Conservation (phyloP, 352 stramenopile species). For the Blastocystis hominis region DNA sequence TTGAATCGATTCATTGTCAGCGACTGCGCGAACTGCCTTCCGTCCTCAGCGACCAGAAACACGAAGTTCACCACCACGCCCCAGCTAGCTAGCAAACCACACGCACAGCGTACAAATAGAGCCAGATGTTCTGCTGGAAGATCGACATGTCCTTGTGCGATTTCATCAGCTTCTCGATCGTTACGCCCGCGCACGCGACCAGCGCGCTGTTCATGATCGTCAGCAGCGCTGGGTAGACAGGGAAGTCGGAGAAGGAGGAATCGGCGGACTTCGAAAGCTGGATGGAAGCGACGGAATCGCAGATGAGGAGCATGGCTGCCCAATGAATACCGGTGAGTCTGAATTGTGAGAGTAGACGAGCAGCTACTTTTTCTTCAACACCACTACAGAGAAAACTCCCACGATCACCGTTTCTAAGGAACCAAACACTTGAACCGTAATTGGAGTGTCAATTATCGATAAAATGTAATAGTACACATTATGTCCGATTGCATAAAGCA, state of each 20-base stretch:
- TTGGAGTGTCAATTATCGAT: conserved; percentile 22
- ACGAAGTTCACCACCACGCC: conserved; percentile 13
- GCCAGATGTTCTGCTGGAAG: conserved; percentile 57
- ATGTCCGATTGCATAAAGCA: conserved; percentile 36
- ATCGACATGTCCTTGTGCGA: conserved; percentile 41
- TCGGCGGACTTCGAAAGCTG: neutral
- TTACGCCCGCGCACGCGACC: conserved; percentile 12
- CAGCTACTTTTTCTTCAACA: conserved; percentile 36
- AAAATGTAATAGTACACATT: conserved; percentile 56
- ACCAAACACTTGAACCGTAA: conserved; percentile 46
- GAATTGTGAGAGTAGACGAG: neutral
- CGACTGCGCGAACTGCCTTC: neutral
- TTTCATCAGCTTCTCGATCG: conserved; percentile 57
- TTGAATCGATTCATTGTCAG: neutral
- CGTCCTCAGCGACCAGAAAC: conserved; percentile 13
- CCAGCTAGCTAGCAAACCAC: neutral
- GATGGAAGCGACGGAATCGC: conserved; percentile 26
- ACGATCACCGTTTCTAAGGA: conserved; percentile 46
- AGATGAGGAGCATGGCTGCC: conserved; percentile 45
- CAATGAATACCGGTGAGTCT: conserved; percentile 42
- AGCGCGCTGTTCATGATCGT: conserved; percentile 29
- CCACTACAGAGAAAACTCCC: conserved; percentile 31
- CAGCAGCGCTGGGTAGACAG: neutral
- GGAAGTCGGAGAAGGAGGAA: conserved; percentile 23
- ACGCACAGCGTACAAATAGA: conserved; percentile 6